Evolutionary conservation across 2,329 filamentous ascomycete genomes (phyloP), one percentile per base, ranked within the genome.

Genomic region (Scedosporium dehoogii): DNA sequence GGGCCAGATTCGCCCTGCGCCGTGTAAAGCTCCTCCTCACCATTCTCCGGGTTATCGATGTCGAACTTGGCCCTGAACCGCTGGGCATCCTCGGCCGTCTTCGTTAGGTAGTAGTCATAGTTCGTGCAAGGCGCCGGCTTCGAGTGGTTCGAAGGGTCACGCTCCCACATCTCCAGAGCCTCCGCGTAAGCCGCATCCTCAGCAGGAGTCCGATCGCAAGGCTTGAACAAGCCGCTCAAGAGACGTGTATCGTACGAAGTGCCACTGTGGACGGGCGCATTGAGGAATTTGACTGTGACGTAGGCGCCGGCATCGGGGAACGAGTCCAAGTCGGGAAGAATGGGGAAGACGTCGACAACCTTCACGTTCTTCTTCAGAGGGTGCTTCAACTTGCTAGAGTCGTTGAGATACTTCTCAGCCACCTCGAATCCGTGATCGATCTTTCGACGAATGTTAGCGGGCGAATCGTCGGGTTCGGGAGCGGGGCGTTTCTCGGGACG

Each of bases 281-380:
- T 85, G 60, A 81, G 80, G 73, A 89, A 88, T 73, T 89, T 89
- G 75, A 89, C 79, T 14, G 85, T 85, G 65, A 88, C 83, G 69
- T 89, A 89, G 64, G 85, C 85, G 62, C 86, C 86, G 2, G 83
- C 84, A 71, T 89, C 86, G 58, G 86, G 85, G 75, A 88, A 87
- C n/a, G 85, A 82, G 64, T 87, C 83, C 51, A 86, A 78, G 68
- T 89, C 86, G 5, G 86, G 86, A 18, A 89, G 73, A 46, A 89
- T 73, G 29, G 85, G 85, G 64, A 80, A 82, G 18, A 82, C 81
- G 53, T 86, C 82, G 16, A 86, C 78, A 3, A 87, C 74, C 68
- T 81, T 81, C 64, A 87, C 72, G 66, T 83, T 71, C 67, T 76
- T 80, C 73, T 85, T 86, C 58, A 78, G 79, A 4, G 83, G 85